Evolutionary conservation across 805 yeast genomes (phyloP).

Genomic region (Nadsonia fulvescens): DNA sequence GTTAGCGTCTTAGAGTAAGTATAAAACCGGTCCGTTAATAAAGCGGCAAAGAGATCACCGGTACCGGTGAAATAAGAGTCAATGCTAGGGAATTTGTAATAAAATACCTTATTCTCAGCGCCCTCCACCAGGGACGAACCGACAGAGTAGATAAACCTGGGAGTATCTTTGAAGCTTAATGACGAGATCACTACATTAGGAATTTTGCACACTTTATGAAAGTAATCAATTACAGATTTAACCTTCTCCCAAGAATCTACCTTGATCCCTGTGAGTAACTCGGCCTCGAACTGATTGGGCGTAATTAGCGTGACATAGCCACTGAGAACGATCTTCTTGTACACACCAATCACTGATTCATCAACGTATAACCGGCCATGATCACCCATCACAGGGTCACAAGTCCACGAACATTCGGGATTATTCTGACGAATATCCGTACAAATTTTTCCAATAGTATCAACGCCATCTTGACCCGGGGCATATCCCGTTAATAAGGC

Average conservation of each 20-base stretch:
- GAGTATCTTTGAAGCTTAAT: constrained; percentile 18
- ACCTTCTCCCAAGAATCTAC: constrained; percentile 26
- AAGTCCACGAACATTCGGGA: constrained; percentile 30
- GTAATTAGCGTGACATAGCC: constrained; percentile 55
- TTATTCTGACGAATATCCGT: constrained; percentile 15
- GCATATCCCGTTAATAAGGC: constrained; percentile 67
- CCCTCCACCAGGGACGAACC: constrained; percentile 20
- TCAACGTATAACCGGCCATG: constrained; percentile 64
- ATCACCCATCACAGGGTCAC: constrained; percentile 91
- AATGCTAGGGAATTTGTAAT: constrained; percentile 39
- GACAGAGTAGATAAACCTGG: constrained; percentile 24
- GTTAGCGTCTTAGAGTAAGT: constrained; percentile 3
- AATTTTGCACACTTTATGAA: constrained; percentile 33
- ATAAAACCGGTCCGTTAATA: constrained; percentile 40
- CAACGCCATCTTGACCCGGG: constrained; percentile 41
- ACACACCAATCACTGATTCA: constrained; percentile 39
- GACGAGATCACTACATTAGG: constrained; percentile 55
- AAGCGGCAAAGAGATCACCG: constrained; percentile 78
- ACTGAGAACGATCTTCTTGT: constrained; percentile 26
- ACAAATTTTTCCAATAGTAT: constrained; percentile 29
- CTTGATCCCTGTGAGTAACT: constrained; percentile 38
- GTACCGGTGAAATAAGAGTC: constrained; percentile 87
- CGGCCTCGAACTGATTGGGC: constrained; percentile 84
- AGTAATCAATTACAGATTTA: constrained; percentile 25
- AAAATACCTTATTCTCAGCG: constrained; percentile 12